Evolutionary conservation across 2,329 filamentous ascomycete genomes (phyloP).

Genomic region (Hymenoscyphus scutula): DNA sequence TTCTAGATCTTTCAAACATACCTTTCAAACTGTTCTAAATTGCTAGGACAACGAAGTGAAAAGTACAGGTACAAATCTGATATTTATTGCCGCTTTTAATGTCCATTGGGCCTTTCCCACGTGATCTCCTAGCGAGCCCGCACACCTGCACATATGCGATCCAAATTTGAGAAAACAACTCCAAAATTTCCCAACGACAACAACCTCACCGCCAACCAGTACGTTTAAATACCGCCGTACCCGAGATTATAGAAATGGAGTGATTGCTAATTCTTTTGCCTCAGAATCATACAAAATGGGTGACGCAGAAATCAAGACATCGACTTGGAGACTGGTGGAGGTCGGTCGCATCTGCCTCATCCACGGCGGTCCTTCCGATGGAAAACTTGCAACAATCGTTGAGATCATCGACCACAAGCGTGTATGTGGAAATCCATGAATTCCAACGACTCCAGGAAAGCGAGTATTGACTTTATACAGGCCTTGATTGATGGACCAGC

Average conservation of each 20-base stretch:
- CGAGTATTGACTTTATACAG: conserved; percentile 49
- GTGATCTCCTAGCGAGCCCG: neutral
- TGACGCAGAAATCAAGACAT: conserved; percentile 77
- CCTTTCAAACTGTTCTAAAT: too few species aligned
- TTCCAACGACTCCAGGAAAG: conserved; percentile 9
- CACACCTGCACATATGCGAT: neutral
- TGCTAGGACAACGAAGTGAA: too few species aligned
- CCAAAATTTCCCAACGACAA: conserved; percentile 29
- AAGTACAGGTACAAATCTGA: too few species aligned
- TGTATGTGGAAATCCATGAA: conserved; percentile 65
- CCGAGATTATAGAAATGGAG: conserved; percentile 18
- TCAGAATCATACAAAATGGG: conserved; percentile 70
- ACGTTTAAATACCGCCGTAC: conserved; percentile 29
- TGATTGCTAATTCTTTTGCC: conserved; percentile 26
- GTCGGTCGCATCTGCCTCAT: conserved; percentile 96
- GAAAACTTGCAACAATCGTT: conserved; percentile 89
- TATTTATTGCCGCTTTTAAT: too few species aligned
- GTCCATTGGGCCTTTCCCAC: too few species aligned
- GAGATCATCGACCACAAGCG: conserved; percentile 99
- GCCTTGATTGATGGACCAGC: conserved; percentile 95
- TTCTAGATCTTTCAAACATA: too few species aligned
- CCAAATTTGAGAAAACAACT: conserved; percentile 7
- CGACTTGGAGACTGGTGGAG: conserved; percentile 94
- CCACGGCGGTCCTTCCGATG: conserved; percentile 73
- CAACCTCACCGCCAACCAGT: conserved; percentile 31